Evolutionary conservation across 2,329 filamentous ascomycete species (phyloP).

Genomic region (Penicillium corylophilum): DNA sequence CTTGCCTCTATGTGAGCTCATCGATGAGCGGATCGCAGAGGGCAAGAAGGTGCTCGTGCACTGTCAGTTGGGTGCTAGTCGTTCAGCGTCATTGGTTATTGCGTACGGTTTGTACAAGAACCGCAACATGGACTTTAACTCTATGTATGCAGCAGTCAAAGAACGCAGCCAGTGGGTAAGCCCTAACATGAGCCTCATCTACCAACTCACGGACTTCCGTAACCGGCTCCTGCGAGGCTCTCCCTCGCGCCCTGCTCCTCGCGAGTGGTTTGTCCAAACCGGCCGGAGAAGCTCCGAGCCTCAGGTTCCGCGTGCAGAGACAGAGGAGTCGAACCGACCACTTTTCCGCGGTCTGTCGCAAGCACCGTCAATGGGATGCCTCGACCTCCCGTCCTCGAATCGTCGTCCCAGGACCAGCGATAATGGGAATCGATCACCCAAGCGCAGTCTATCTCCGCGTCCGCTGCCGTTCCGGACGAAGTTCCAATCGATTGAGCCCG

Average conservation of each 20-base stretch:
- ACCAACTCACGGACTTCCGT: slow-evolving; percentile 65
- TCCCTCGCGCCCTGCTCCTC: slow-evolving; percentile 31
- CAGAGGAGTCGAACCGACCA: slow-evolving; percentile 17
- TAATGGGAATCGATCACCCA: slow-evolving; percentile 28
- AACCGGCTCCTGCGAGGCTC: slow-evolving; percentile 37
- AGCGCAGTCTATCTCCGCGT: slow-evolving; percentile 35
- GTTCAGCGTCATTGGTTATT: slow-evolving; percentile 65
- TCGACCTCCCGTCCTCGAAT: slow-evolving; percentile 26
- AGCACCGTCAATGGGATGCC: slow-evolving; percentile 23
- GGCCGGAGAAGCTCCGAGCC: slow-evolving; percentile 32
- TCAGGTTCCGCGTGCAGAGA: slow-evolving; percentile 25
- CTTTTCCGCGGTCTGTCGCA: slow-evolving; percentile 24
- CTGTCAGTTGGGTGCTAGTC: slow-evolving; percentile 64
- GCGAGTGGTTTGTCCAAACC: slow-evolving; percentile 37
- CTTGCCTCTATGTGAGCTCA: slow-evolving; percentile 58
- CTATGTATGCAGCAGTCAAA: slow-evolving; percentile 64
- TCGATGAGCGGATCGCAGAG: slow-evolving; percentile 58
- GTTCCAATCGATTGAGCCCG: slow-evolving; percentile 29
- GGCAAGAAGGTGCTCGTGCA: slow-evolving; percentile 63
- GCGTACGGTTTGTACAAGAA: slow-evolving; percentile 66
- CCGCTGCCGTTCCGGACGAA: slow-evolving; percentile 41
- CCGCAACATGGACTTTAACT: slow-evolving; percentile 61
- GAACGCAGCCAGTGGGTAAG: slow-evolving; percentile 65
- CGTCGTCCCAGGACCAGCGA: slow-evolving; percentile 28
- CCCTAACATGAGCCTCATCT: slow-evolving; percentile 68